Base-by-base conservation (phyloP, 192 early-diverging fungal species). In the Coemansia sp. region DNA sequence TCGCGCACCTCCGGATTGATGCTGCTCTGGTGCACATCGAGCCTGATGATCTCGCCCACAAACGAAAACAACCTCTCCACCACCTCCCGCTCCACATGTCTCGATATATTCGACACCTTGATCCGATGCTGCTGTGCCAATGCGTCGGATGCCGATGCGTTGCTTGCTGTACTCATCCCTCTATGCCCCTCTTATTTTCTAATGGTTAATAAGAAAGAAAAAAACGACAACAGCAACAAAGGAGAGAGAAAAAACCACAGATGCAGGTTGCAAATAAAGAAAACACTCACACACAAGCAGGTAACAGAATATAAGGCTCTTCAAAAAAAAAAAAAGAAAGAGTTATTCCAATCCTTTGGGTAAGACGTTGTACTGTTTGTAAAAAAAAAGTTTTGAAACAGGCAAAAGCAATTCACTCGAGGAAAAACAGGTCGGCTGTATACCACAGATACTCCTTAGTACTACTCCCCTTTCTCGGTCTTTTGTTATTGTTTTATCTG, bases 71-170 rank as follows among this genome's bases (percentile, higher is more conserved):
- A 70, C 22, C 76, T 57, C 12, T 67, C 62, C 37, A 93, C 63
- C 2, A 90, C 84, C 15, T 72, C 72, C 57, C 80, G 76, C 54
- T 74, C 81, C 32, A 90, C 90, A 21, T 86, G 77, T 5, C 80
- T 46, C 9, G 88, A 89, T 21, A 93, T 79, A 63, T 91, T 91
- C 32, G 88, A 65, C 15, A 89, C 90, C 82, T 89, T 73, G 42
- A 73, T 55, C 40, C 57, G 48, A 6, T 19, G 41, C 26, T 3
- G 26, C 26, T 26, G 26, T 3, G 3, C 26, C 26, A 3, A 3
- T 26, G 26, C 37, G 32, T 36, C 26, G 26, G 26, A 26, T 3
- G 26, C 26, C 26, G 26, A 3, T 3, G 26, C 26, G 26, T 26
- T 26, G 26, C 26, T 26, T 12, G 54, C 54, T n/a, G n/a, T 18